Base-by-base conservation (phyloP, 2,329 filamentous ascomycete genomes). In the Elsinoe necatrix region DNA sequence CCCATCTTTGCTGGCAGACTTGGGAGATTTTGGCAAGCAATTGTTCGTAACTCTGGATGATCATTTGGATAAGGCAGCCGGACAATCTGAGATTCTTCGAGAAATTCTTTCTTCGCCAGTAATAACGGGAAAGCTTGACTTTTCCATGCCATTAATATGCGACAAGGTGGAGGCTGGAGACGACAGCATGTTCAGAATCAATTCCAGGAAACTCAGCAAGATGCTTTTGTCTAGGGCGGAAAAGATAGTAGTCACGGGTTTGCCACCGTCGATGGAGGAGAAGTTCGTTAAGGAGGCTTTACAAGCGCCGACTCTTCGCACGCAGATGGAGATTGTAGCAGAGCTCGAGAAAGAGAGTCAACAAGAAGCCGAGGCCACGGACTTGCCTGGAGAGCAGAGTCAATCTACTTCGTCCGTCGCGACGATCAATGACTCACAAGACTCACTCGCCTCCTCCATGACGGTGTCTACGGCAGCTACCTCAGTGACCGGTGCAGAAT, bases 191-290 rank as follows among this genome's bases (percentile, higher is more conserved):
- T 95, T 87, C 70, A 82, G 89, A 11, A 73, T 95, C 21, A 93
- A 78, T 63, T 79, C 87, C 64, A 73, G 77, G 11, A 95, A 90
- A 67, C 78, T 96, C 0, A 65, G 86, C 5, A 66, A 70, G 1
- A 77, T 85, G 56, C 66, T 97, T 0, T 61, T 91, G 5, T 66
- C 71, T 16, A 97, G 96, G 69, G 89, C 90, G 4, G 77, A 78
- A 59, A 77, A 76, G 4, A 86, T 95, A 77, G 76, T 78, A n/a
- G 70, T 73, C 3, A 74, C 72, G 0, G 82, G 83, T 0, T 72
- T 97, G 8, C 90, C 93, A 1, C 72, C 75, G 5, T 95, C 86
- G 63, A 80, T 98, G 77, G 92, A 96, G 67, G 87, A 93, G 47
- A 85, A 82, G 41, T 95, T 95, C 63, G 82, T 98, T 7, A 80